Percentiles rank a stretch among this genome's conserved stretches.
Evolutionary conservation across 2,329 filamentous ascomycete species (phyloP).

Genomic region (Calonectria leucothoes): DNA sequence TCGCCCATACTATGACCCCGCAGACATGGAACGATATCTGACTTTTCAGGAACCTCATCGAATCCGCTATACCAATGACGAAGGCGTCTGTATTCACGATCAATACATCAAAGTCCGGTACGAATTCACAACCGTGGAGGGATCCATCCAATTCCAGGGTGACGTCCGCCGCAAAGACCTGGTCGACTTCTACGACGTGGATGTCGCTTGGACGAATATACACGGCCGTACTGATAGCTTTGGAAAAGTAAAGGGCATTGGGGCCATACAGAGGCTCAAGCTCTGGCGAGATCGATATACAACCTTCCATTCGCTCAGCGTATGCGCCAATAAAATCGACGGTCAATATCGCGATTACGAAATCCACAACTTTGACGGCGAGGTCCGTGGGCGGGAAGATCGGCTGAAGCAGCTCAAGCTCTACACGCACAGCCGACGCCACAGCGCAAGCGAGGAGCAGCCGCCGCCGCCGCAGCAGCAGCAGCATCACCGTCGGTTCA

Average conservation of each 20-base stretch:
- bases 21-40: conserved; percentile 61
- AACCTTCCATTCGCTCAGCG: conserved; percentile 59
- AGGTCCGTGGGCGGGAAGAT: conserved; percentile 59
- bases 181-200: conserved; percentile 63
- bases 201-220: conserved; percentile 64
- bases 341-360: conserved; percentile 61
- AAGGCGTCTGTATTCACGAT: conserved; percentile 60
- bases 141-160: conserved; percentile 61
- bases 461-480: conserved; percentile 30
- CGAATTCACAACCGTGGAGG: conserved; percentile 61
- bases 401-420: conserved; percentile 58
- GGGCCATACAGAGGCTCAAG: conserved; percentile 64
- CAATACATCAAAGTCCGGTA: conserved; percentile 61
- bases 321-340: conserved; percentile 60
- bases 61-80: conserved; percentile 59
- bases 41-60: conserved; percentile 61
- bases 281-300: conserved; percentile 63
- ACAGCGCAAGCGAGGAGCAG: conserved; percentile 52
- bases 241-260: conserved; percentile 62
- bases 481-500: conserved; percentile 53
- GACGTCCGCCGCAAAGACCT: conserved; percentile 61
- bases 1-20: conserved; percentile 61
- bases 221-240: conserved; percentile 62
- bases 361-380: conserved; percentile 59
- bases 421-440: conserved; percentile 53